Conservation (phyloP, 805 yeast genomes). For the Kuraishia piskuri region DNA sequence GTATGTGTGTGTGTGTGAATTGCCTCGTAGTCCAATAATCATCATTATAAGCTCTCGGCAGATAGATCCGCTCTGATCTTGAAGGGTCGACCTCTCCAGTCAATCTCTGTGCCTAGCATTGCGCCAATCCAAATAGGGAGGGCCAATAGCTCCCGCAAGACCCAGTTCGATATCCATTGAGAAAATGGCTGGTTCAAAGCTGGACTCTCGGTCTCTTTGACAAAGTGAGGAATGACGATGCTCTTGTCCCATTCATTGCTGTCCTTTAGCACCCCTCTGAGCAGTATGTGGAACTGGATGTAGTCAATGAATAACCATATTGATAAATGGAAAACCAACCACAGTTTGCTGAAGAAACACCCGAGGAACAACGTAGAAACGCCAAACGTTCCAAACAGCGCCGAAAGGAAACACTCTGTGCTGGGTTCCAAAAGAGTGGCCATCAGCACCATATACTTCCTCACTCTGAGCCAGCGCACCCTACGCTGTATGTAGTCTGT, state of each 20-base stretch:
- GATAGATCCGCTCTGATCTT: constrained; percentile 63
- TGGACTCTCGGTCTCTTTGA: constrained; percentile 2
- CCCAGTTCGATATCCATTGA: constrained; percentile 44
- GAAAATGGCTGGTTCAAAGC: constrained; percentile 7
- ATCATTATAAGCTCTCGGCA: constrained; percentile 37
- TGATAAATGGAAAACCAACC: constrained; percentile 43
- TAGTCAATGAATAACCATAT: constrained; percentile 64
- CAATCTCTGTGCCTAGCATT: constrained; percentile 65
- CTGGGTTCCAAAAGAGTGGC: constrained; percentile 85
- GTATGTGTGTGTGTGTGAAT: too few relatives aligned
- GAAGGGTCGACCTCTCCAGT: constrained; percentile 77
- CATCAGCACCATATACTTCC: constrained; percentile 79
- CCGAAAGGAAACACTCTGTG: constrained; percentile 68
- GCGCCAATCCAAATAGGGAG: constrained; percentile 80
- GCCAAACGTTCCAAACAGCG: constrained; percentile 56
- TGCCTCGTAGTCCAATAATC: too few relatives aligned
- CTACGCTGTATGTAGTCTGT: constrained; percentile 58
- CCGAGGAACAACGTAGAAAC: constrained; percentile 35
- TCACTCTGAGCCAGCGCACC: constrained; percentile 77
- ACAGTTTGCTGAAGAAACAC: constrained; percentile 22
- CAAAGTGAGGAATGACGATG: constrained; percentile 10
- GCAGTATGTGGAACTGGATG: constrained; percentile 41
- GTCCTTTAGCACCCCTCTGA: constrained; percentile 13
- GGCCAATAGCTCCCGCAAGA: constrained; percentile 62
- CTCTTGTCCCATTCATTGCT: neutral